phyloP scores from a whole-genome alignment of 1,139 yeast species.

The Arxiozyma slooffiae region DNA sequence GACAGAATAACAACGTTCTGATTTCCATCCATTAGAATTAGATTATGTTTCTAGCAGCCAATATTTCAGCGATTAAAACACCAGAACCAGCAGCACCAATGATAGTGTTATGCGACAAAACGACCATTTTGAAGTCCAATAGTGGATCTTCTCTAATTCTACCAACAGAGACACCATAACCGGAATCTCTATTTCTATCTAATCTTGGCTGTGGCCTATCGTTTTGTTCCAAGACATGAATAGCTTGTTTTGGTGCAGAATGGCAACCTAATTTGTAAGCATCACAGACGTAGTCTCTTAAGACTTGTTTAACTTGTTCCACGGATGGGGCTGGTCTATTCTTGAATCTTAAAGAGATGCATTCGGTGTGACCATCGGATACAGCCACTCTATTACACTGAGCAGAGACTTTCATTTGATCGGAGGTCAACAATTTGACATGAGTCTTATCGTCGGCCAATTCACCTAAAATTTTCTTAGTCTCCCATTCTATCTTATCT shows the following conservation, averaged over 20 bases:
- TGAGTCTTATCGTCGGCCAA: constrained; percentile 43
- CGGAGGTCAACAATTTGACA: constrained; percentile 53
- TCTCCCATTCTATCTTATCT: constrained; percentile 97
- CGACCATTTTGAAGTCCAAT: constrained; percentile 90
- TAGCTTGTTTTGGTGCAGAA: constrained; percentile 88
- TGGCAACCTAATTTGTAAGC: constrained; percentile 68
- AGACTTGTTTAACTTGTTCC: constrained; percentile 62
- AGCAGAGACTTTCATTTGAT: constrained; percentile 79
- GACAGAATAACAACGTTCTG: too few relatives aligned
- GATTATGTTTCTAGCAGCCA: constrained; percentile 66
- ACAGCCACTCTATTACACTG: constrained; percentile 97
- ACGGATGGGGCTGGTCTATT: constrained; percentile 76
- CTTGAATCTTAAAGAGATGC: constrained; percentile 78
- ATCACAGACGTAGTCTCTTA: constrained; percentile 74
- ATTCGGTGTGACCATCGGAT: constrained; percentile 95
- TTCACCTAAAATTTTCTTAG: constrained; percentile 80
- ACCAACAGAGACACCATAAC: constrained; percentile 93
- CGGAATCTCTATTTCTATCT: constrained; percentile 91
- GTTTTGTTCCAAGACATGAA: constrained; percentile 79
- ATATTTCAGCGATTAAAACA: constrained; percentile 83
- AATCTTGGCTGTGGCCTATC: constrained; percentile 98
- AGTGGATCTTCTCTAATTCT: constrained; percentile 89
- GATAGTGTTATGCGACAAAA: constrained; percentile 88
- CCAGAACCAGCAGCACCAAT: constrained; percentile 99
- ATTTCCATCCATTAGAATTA: constrained; percentile 28